Conservation (phyloP, 129 eudicot genomes). For the Cynara cardunculus region DNA sequence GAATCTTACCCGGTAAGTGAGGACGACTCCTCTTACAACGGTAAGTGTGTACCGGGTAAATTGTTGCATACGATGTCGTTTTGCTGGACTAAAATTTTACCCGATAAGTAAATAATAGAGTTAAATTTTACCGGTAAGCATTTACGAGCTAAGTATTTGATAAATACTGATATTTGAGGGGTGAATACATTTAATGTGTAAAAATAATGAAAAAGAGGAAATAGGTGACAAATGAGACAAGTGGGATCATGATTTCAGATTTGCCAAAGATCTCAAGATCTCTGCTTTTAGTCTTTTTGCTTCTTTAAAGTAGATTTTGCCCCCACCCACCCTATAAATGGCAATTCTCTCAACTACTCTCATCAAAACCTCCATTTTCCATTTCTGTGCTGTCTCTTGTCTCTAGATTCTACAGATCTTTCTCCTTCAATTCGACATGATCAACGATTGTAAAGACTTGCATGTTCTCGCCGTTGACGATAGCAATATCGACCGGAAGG, state of each 20-base stretch:
- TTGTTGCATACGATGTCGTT: too few species aligned
- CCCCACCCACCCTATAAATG: slow-evolving; percentile 37
- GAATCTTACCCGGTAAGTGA: too few species aligned
- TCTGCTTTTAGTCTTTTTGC: slow-evolving; percentile 29
- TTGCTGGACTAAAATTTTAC: too few species aligned
- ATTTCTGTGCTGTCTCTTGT: slow-evolving; percentile 13
- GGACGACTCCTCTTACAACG: too few species aligned
- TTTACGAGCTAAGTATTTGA: too few species aligned
- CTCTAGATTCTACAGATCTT: slow-evolving; percentile 28
- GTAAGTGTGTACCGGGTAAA: too few species aligned
- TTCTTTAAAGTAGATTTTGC: slow-evolving; percentile 34
- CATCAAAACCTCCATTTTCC: slow-evolving; percentile 27
- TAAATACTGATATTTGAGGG: too few species aligned
- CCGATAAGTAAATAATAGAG: too few species aligned
- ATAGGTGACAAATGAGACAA: slow-evolving; percentile 19
- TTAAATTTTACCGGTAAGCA: too few species aligned
- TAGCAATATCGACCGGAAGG: slow-evolving; percentile 38
- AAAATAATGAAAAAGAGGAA: neutral
- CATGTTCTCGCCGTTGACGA: slow-evolving; percentile 43
- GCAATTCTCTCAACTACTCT: slow-evolving; percentile 22
- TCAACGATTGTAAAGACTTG: slow-evolving; percentile 10
- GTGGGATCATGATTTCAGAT: slow-evolving; percentile 36
- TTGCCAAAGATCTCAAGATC: slow-evolving; percentile 31
- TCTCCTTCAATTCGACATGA: neutral
- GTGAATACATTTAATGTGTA: too few species aligned